phyloP scores from a whole-genome alignment of 176 grass and related monocot genomes.

The Oryza glumipatula region DNA sequence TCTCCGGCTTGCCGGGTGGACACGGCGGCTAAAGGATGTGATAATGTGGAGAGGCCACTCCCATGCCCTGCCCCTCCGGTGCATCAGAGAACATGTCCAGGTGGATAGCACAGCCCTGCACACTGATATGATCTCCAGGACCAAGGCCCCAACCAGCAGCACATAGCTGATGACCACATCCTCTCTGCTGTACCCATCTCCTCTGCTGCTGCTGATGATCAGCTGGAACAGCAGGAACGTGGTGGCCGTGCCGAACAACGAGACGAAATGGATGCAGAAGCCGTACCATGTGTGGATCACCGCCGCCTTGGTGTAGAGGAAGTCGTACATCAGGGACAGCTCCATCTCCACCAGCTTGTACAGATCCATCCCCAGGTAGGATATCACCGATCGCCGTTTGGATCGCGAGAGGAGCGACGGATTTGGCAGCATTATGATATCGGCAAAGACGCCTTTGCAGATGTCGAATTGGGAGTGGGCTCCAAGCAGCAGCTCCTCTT shows the following conservation, averaged over 20 bases:
- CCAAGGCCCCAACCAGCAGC: conserved; percentile 54
- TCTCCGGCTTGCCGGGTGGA: conserved; percentile 18
- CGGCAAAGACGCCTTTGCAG: background rate
- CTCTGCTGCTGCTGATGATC: background rate
- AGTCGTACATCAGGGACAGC: conserved; percentile 29
- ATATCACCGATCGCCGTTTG: background rate
- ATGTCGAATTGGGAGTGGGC: background rate
- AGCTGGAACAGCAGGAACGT: conserved; percentile 13
- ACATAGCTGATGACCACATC: conserved; percentile 56
- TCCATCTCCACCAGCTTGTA: conserved; percentile 26
- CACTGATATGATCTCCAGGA: conserved; percentile 35
- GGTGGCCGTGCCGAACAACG: conserved; percentile 10
- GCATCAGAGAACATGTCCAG: conserved; percentile 15
- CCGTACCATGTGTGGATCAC: conserved; percentile 16
- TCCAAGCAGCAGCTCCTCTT: background rate
- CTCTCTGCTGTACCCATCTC: background rate
- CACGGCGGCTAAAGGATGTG: background rate
- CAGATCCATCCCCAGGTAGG: background rate
- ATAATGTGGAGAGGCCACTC: background rate
- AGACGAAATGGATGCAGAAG: conserved; percentile 35
- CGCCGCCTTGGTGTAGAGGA: conserved; percentile 49
- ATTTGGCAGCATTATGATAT: background rate
- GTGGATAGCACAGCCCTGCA: conserved; percentile 15
- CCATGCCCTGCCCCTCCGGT: background rate
- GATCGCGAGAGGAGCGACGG: background rate